Evolutionary conservation across 495 filamentous ascomycete genomes (phyloP).

Genomic region (Hypoxylon rickii): DNA sequence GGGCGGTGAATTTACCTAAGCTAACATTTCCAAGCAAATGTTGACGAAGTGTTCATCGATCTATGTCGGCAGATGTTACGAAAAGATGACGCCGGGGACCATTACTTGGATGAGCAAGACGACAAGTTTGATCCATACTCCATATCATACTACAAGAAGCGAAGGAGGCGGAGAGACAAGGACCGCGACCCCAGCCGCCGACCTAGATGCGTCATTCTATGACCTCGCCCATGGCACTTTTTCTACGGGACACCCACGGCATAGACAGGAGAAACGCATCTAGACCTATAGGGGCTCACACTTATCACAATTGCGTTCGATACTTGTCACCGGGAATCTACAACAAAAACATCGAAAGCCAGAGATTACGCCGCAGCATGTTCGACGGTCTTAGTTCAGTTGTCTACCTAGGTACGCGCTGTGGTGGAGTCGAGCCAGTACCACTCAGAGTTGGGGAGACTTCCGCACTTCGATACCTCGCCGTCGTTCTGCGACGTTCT

Average conservation of each 20-base stretch:
- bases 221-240: too few species aligned
- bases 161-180: slow-evolving; percentile 26
- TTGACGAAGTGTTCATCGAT: slow-evolving; percentile 94
- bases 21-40: slow-evolving; percentile 64
- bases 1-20: neutral
- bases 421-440: neutral
- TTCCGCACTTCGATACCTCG: slow-evolving; percentile 6
- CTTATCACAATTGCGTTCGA: too few species aligned
- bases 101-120: slow-evolving; percentile 45
- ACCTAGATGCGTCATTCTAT: slow-evolving; percentile 42
- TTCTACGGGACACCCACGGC: neutral
- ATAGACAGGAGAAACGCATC: neutral
- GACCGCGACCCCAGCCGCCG: slow-evolving; percentile 31
- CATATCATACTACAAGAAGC: slow-evolving; percentile 39
- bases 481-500: neutral
- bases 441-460: neutral
- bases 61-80: slow-evolving; percentile 90
- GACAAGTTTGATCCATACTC: slow-evolving; percentile 42
- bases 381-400: neutral
- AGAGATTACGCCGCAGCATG: too few species aligned
- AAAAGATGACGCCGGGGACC: slow-evolving; percentile 61
- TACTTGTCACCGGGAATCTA: too few species aligned
- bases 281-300: neutral
- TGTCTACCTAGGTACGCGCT: neutral
- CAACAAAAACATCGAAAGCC: too few species aligned